A percentile compares a stretch with the other conserved stretches of the same genome.
Evolutionary conservation across 2,329 filamentous ascomycete genomes (phyloP).

Genomic region (Penicillium sp.): DNA sequence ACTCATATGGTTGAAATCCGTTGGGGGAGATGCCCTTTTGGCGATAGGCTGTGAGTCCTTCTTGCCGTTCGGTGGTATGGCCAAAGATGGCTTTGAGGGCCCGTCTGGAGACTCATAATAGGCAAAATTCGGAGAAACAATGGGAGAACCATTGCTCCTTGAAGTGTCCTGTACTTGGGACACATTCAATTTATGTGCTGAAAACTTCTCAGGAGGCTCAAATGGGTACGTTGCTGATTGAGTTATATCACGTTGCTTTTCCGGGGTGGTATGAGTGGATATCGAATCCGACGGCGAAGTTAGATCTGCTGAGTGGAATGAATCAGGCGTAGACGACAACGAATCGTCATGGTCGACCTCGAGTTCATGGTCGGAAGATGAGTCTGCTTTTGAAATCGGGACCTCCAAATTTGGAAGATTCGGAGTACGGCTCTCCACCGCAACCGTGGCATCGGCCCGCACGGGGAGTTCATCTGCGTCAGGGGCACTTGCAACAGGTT

Average conservation of each 20-base stretch:
- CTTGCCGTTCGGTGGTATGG: conserved; percentile 1
- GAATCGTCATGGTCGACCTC: conserved; percentile 25
- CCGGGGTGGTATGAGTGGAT: conserved; percentile 24
- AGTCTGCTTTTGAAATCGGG: neutral
- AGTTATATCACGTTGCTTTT: conserved; percentile 2
- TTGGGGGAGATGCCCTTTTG: conserved; percentile 30
- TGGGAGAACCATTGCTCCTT: neutral
- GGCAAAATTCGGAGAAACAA: neutral
- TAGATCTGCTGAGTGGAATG: conserved; percentile 42
- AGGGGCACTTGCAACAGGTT: neutral
- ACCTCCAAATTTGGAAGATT: neutral
- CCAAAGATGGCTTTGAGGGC: conserved; percentile 1
- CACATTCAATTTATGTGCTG: neutral
- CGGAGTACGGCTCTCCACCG: neutral
- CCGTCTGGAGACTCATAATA: conserved; percentile 3
- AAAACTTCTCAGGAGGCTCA: neutral
- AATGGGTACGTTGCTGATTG: neutral
- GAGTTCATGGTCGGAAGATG: neutral
- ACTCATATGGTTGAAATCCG: conserved; percentile 32
- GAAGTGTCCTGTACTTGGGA: neutral
- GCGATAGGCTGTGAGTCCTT: conserved; percentile 5
- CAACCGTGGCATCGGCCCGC: too few species aligned
- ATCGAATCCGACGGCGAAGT: conserved; percentile 21
- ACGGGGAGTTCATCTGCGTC: neutral
- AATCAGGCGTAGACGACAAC: conserved; percentile 40